Evolutionary conservation across 352 stramenopile genomes (phyloP), one percentile per base, ranked within the genome.

Genomic region (Chrysophaeum taylorii): DNA sequence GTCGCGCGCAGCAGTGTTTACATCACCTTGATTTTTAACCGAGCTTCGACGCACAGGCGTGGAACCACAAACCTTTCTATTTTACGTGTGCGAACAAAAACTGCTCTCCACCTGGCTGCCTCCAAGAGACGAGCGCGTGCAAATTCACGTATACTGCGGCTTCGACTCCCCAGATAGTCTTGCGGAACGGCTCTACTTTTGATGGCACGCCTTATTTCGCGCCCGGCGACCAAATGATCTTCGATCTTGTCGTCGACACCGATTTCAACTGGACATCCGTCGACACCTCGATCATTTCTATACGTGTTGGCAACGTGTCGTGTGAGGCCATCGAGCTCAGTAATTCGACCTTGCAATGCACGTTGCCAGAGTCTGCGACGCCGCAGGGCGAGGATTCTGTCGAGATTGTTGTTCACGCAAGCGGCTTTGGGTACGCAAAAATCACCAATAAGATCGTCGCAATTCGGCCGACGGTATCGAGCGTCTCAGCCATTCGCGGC

Each of bases 61-160:
- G 57, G 57, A 66, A 66, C 35, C 45, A 42, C 57, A 36, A 66
- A n/a, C 57, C 57, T n/a, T 48, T 25, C 35, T 45, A 45, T 31
- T 66, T 66, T 36, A 7, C 9, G 16, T 66, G 57, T 36, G 57
- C 57, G 14, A 4, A 27, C 9, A 5, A 43, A 18, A 33, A 9
- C 4, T 66, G 57, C 57, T 14, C 16, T 2, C 57, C 57, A 36
- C 57, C 57, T 5, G 57, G 57, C 36, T 66, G 57, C 35, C 29
- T 62, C 50, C 9, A 4, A 5, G 50, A 62, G 15, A 33, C 50
- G 50, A 25, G 31, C 45, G 45, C 9, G 12, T 62, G 50, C 23
- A 4, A 25, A 9, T 62, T 62, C 50, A 21, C 16, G n/a, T 62
- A 37, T 31, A n/a, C n/a, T 9, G 45, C 12, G 5, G 5, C 18